phyloP scores from a whole-genome alignment of 148 eudicot genomes.

The Bassia scoparia region DNA sequence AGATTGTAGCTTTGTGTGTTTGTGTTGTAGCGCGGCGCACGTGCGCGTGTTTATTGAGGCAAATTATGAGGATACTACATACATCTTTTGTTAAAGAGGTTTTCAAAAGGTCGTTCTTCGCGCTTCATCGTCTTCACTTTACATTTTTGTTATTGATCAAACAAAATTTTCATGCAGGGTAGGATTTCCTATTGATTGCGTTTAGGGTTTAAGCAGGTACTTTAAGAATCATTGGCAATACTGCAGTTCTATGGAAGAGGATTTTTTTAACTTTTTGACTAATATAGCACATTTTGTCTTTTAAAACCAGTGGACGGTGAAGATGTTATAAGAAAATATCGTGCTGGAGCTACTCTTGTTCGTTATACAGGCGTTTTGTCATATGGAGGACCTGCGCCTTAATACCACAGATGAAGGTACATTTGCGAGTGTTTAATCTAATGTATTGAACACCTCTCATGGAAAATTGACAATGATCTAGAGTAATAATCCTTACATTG shows the following conservation, averaged over 20 bases:
- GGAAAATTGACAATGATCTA: not conserved
- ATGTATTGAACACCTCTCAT: not conserved
- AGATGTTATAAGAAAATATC: conserved; percentile 92
- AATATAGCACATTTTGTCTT: conserved; percentile 17
- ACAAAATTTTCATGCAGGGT: conserved; percentile 41
- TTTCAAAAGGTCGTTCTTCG: not conserved
- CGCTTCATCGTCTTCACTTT: not conserved
- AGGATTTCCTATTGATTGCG: conserved; percentile 81
- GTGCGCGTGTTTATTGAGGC: not conserved
- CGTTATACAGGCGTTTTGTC: conserved; percentile 91
- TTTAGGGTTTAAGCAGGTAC: conserved; percentile 93
- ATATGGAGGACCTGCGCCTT: conserved; percentile 95
- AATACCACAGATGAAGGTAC: conserved; percentile 94
- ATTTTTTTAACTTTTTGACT: not conserved
- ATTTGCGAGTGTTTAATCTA: not conserved
- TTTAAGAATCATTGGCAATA: conserved; percentile 8
- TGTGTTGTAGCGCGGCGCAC: too few relatives aligned
- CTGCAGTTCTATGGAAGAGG: not conserved
- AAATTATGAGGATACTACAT: not conserved
- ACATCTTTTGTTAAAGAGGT: too few relatives aligned
- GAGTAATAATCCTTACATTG: not conserved
- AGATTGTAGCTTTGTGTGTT: not conserved
- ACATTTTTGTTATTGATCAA: conserved; percentile 17
- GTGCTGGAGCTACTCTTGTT: conserved; percentile 89
- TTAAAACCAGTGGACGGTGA: conserved; percentile 79